A percentile compares a stretch with the other conserved stretches of the same genome.
Evolutionary conservation across 2,329 filamentous ascomycete genomes (phyloP).

Genomic region (Fonsecaea erecta): DNA sequence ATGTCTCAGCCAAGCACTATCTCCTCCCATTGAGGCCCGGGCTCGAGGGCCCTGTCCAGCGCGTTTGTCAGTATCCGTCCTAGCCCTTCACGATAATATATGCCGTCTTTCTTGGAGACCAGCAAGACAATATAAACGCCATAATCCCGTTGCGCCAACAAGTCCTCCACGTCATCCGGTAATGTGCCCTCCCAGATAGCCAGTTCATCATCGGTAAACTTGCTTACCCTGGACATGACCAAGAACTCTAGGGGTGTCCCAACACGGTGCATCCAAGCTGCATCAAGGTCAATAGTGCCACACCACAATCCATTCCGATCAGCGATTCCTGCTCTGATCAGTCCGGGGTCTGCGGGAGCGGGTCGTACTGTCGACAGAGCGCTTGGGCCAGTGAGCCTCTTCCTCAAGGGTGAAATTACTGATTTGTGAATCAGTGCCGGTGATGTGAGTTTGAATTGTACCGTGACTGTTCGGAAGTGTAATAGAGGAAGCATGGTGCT

Average conservation of each 20-base stretch:
- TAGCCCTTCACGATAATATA: slow-evolving; percentile 37
- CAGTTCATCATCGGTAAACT: slow-evolving; percentile 37
- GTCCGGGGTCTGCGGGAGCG: slow-evolving; percentile 36
- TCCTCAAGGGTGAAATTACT: slow-evolving; percentile 37
- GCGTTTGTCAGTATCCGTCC: slow-evolving; percentile 35
- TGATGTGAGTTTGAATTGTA: slow-evolving; percentile 32
- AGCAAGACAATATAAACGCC: slow-evolving; percentile 38
- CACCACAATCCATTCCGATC: slow-evolving; percentile 36
- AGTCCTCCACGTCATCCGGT: slow-evolving; percentile 35
- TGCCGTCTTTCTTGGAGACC: slow-evolving; percentile 32
- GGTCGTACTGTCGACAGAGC: slow-evolving; percentile 37
- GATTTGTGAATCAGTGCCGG: slow-evolving; percentile 35
- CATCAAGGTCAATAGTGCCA: slow-evolving; percentile 38
- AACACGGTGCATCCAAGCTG: slow-evolving; percentile 27
- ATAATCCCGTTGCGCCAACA: slow-evolving; percentile 29
- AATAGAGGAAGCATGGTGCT: slow-evolving; percentile 30
- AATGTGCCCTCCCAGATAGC: slow-evolving; percentile 33
- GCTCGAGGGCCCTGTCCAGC: slow-evolving; percentile 31
- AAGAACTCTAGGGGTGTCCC: slow-evolving; percentile 34
- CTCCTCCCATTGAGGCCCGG: slow-evolving; percentile 36
- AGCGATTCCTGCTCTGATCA: slow-evolving; percentile 37
- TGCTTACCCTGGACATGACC: slow-evolving; percentile 36
- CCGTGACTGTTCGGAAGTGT: slow-evolving; percentile 36
- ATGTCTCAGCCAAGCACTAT: slow-evolving; percentile 33
- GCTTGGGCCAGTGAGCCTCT: slow-evolving; percentile 37